Evolutionary conservation across 1,284 basidiomycete species (phyloP).

Genomic region (Ceratobasidium sp.): DNA sequence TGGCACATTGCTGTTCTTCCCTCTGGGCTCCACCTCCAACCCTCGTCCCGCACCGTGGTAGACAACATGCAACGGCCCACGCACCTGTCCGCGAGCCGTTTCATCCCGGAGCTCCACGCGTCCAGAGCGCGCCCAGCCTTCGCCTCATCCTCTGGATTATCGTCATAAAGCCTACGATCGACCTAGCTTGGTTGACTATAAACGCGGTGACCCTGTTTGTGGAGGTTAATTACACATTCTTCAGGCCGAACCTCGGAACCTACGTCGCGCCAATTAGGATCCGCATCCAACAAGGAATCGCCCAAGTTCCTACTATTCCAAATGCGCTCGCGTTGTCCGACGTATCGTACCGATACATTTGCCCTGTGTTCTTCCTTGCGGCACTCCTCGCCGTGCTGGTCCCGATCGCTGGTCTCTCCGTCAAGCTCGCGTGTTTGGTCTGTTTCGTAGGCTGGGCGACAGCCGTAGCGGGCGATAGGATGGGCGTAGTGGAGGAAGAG

Average conservation of each 20-base stretch:
- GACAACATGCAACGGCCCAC: not conserved
- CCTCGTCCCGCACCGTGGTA: not conserved
- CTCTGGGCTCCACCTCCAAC: not conserved
- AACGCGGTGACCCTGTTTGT: not conserved
- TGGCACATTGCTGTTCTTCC: too few species aligned
- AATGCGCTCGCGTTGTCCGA: not conserved
- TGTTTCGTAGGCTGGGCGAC: not conserved
- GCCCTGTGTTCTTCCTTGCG: not conserved
- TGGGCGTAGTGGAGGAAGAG: not conserved
- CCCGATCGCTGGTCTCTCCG: not conserved
- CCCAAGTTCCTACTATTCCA: constrained; percentile 8
- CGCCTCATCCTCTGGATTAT: not conserved
- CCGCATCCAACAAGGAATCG: constrained; percentile 17
- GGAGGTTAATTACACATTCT: not conserved
- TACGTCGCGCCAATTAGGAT: constrained; percentile 3
- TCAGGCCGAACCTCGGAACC: not conserved
- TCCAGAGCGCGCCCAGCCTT: not conserved
- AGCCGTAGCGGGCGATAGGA: constrained; percentile 3
- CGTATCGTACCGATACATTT: not conserved
- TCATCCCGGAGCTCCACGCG: not conserved
- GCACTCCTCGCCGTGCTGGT: constrained; percentile 1
- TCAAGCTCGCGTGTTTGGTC: not conserved
- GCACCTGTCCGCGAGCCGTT: not conserved
- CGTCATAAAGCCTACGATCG: not conserved
- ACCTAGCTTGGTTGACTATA: not conserved